A percentile compares a stretch with the other conserved stretches of the same genome.
These are phyloP conservation scores for Withania somnifera DNA, from an alignment of 305 asterid genomes.

Conservation along the genomic window DNA sequence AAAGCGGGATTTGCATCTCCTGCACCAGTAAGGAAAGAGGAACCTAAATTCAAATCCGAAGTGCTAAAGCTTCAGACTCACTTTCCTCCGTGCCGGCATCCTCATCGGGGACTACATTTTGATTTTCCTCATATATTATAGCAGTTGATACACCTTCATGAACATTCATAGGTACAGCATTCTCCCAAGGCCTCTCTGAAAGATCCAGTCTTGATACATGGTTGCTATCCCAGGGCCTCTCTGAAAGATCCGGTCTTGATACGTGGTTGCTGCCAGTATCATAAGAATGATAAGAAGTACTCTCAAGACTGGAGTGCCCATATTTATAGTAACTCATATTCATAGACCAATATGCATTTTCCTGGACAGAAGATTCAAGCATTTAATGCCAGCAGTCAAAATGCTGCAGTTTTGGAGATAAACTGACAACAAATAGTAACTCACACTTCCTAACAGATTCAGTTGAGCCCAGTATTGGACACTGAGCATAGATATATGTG, in stretches of 20 bases:
- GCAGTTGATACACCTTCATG: constrained; percentile 36
- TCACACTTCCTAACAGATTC: not conserved
- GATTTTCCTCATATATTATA: constrained; percentile 42
- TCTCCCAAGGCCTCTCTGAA: constrained; percentile 52
- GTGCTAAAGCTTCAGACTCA: constrained; percentile 20
- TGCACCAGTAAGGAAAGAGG: not conserved
- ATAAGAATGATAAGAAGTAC: constrained; percentile 39
- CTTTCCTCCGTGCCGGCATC: constrained; percentile 60
- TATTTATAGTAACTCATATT: constrained; percentile 57
- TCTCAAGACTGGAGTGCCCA: constrained; percentile 44
- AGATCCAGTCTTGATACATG: constrained; percentile 40
- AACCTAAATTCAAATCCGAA: not conserved
- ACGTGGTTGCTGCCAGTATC: constrained; percentile 24
- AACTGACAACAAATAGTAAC: not conserved
- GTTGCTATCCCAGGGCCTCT: no score
- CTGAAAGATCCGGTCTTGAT: constrained; percentile 38
- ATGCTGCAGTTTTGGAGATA: not conserved
- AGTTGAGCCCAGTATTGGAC: not conserved
- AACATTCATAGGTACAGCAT: constrained; percentile 38
- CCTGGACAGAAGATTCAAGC: constrained; percentile 30
- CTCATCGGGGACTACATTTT: constrained; percentile 21
- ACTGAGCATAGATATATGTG: not conserved
- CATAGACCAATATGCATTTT: constrained; percentile 65
- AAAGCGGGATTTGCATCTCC: not conserved
- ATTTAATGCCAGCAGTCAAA: not conserved